phyloP scores from a whole-genome alignment of 768 basidiomycete genomes.

The Boletus subparvulus region DNA sequence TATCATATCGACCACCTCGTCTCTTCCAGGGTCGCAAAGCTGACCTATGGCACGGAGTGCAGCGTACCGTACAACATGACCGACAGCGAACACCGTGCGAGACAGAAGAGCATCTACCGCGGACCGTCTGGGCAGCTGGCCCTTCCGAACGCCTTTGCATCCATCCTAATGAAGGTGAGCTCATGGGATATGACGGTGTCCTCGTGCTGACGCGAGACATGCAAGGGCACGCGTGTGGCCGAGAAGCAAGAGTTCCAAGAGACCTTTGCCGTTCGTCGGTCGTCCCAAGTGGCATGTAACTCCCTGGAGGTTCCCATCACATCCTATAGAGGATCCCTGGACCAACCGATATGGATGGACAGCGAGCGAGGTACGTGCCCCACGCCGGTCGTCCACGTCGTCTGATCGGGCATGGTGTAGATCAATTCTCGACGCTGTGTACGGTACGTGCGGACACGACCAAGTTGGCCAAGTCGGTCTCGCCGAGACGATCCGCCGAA shows the following conservation, averaged over 20 bases:
- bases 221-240: conserved; percentile 44
- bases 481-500: conserved; percentile 19
- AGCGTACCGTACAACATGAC: conserved; percentile 34
- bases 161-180: conserved; percentile 43
- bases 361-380: conserved; percentile 28
- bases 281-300: conserved; percentile 22
- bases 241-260: conserved; percentile 47
- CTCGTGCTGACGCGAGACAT: not conserved
- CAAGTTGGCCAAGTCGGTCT: conserved; percentile 26
- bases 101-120: conserved; percentile 32
- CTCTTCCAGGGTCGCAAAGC: conserved; percentile 44
- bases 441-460: conserved; percentile 35
- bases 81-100: conserved; percentile 42
- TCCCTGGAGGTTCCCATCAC: conserved; percentile 25
- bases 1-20: conserved; percentile 49
- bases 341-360: conserved; percentile 35
- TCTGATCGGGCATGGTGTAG: conserved; percentile 15
- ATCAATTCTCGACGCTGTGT: conserved; percentile 37
- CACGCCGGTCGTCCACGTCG: too few species aligned
- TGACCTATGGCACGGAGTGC: conserved; percentile 49
- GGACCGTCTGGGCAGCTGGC: conserved; percentile 39
- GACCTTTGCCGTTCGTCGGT: conserved; percentile 33
- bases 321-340: conserved; percentile 31
- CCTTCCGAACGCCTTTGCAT: conserved; percentile 42
- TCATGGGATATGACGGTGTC: too few species aligned